phyloP scores from a whole-genome alignment of 108 stramenopile genomes.

The Skeletonema marinoi region DNA sequence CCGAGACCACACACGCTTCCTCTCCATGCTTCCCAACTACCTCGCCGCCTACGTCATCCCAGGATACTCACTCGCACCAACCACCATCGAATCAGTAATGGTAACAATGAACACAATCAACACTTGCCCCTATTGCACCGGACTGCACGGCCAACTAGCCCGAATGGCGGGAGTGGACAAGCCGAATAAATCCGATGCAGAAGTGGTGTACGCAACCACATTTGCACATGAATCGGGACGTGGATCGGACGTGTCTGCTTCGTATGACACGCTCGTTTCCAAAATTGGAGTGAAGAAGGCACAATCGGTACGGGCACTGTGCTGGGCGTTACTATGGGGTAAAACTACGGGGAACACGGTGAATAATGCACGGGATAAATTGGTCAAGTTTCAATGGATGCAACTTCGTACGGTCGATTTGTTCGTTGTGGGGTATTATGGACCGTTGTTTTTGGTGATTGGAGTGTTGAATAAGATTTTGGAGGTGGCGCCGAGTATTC shows the following conservation, averaged over 20 bases:
- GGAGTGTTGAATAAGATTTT: constrained; percentile 11
- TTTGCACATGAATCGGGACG: constrained; percentile 10
- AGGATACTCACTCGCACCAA: constrained; percentile 6
- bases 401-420: not conserved
- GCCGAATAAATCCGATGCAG: not conserved
- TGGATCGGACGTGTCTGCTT: not conserved
- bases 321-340: constrained; percentile 30
- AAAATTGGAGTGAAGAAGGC: not conserved
- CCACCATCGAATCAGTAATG: constrained; percentile 21
- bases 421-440: constrained; percentile 23
- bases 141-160: constrained; percentile 22
- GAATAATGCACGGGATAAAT: constrained; percentile 14
- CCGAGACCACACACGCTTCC: constrained; percentile 22
- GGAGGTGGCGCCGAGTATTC: constrained; percentile 11
- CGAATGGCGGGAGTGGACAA: constrained; percentile 20
- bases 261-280: not conserved
- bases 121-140: constrained; percentile 36
- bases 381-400: not conserved
- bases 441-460: constrained; percentile 26
- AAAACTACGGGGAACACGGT: constrained; percentile 31
- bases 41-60: constrained; percentile 17
- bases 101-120: constrained; percentile 19
- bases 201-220: not conserved
- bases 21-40: constrained; percentile 12
- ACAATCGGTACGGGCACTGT: constrained; percentile 10